Conservation (phyloP, 2,329 filamentous ascomycete species). For the Curvularia verruculosa region DNA sequence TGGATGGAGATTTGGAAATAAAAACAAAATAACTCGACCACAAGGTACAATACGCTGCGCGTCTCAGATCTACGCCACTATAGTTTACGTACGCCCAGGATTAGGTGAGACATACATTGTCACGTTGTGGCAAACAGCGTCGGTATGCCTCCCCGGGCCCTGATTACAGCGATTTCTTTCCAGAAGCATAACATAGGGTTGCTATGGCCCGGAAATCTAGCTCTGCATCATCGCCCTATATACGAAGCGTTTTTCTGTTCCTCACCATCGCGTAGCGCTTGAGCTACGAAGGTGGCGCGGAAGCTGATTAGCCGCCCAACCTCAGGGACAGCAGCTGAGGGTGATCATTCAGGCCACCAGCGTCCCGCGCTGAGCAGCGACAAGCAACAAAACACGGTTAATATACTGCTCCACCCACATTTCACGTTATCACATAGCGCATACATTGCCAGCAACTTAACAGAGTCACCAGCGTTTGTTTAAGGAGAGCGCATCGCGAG, state of each 20-base stretch:
- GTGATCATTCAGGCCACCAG: constrained; percentile 12
- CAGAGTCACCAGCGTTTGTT: neutral
- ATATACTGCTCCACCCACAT: neutral
- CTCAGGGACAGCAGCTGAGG: constrained; percentile 1
- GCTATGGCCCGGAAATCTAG: neutral
- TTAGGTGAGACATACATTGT: neutral
- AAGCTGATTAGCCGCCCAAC: neutral
- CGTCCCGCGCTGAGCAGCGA: constrained; percentile 1
- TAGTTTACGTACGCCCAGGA: neutral
- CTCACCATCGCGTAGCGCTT: neutral
- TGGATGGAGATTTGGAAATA: neutral
- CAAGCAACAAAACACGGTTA: neutral
- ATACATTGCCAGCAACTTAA: neutral
- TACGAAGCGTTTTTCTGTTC: neutral
- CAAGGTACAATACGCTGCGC: neutral
- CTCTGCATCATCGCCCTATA: neutral
- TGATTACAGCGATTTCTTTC: neutral
- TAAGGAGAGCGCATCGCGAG: neutral
- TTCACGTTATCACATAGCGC: neutral
- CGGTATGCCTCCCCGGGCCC: neutral
- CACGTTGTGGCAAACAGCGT: neutral
- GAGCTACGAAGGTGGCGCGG: neutral
- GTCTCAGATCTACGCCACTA: neutral
- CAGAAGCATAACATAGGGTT: neutral
- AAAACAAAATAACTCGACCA: neutral